A percentile compares a stretch with the other conserved stretches of the same genome.
phyloP scores from a whole-genome alignment of 2,329 filamentous ascomycete genomes.

The Phoma sp. region DNA sequence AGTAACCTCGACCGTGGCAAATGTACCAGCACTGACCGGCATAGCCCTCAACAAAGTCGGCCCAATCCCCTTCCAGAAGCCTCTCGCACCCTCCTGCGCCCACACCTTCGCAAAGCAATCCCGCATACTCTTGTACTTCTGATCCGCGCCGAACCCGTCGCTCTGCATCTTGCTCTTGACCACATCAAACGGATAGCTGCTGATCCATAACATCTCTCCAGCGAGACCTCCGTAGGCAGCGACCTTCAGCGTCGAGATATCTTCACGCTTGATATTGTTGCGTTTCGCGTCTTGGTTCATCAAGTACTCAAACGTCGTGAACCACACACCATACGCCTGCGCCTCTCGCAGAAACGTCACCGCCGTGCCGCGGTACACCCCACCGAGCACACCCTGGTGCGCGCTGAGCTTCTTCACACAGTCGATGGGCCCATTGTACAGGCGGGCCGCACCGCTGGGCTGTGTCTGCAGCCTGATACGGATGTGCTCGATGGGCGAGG shows the following conservation, averaged over 20 bases:
- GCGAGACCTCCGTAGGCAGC: constrained; percentile 92
- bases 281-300: constrained; percentile 88
- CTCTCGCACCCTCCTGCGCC: constrained; percentile 74
- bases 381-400: constrained; percentile 70
- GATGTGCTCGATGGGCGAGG: constrained; percentile 93
- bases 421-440: constrained; percentile 87
- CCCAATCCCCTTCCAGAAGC: constrained; percentile 94
- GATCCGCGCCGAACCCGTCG: constrained; percentile 79
- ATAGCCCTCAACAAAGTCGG: constrained; percentile 93
- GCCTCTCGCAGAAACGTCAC: constrained; percentile 90
- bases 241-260: constrained; percentile 83
- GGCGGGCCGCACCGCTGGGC: constrained; percentile 77
- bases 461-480: constrained; percentile 96
- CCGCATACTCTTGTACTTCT: constrained; percentile 80
- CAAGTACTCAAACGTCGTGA: constrained; percentile 91
- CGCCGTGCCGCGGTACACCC: constrained; percentile 83
- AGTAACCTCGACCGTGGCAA: constrained; percentile 67
- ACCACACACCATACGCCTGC: constrained; percentile 95
- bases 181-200: constrained; percentile 94
- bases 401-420: constrained; percentile 83
- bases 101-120: constrained; percentile 88
- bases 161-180: constrained; percentile 99
- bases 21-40: constrained; percentile 97
- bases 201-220: constrained; percentile 91
- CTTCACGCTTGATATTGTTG: constrained; percentile 74